Base-by-base conservation (phyloP, 228 moss, liverwort and hornwort genomes). In the Sphagnum fallax region DNA sequence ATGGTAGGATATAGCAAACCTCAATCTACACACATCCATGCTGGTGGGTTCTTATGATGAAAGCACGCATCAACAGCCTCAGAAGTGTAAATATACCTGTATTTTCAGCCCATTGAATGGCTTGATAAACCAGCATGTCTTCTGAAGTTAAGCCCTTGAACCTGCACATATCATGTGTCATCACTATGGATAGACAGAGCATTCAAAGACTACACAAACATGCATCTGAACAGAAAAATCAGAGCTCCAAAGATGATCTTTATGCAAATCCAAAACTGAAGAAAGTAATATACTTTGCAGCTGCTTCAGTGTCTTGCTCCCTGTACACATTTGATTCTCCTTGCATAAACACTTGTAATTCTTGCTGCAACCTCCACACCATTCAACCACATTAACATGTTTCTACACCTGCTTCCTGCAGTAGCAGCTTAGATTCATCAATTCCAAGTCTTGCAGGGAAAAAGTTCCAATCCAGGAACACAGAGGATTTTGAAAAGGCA, bases 51-150 rank as follows among this genome's bases (percentile, higher is more conserved):
- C 0, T 5, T 47, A 48, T 0, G 4, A 5, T 65, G n/a, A 47
- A n/a, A 63, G 74, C 50, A 10, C 10, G n/a, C 58, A 10, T 10
- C 51, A 16, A 0, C 16, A 16, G 16, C 16, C 16, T 16, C 16
- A 16, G 16, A 16, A 0, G 16, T 16, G 16, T 16, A 16, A 16
- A 16, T 0, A 7, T 79, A 91, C 97, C 91, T 82, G 87, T 86
- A 82, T 86, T 91, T 72, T 83, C 88, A 77, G 93, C 84, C 61
- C 84, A 83, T 77, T 93, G 79, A 14, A 98, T 93, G 10, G 78
- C 84, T 77, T 98, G 93, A 68, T 91, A 98, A 64, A 98, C 93
- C 75, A 98, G 75, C 90, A 88, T 83, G 47, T 98, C 97, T 79
- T 98, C 91, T 49, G 91, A 90, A 65, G 80, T 82, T 67, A 98